A percentile compares a stretch with the other conserved stretches of the same genome.
These are phyloP conservation scores for Aspergillus carbonarius DNA, from an alignment of 2,329 filamentous ascomycete species.

Conservation along the genomic window DNA sequence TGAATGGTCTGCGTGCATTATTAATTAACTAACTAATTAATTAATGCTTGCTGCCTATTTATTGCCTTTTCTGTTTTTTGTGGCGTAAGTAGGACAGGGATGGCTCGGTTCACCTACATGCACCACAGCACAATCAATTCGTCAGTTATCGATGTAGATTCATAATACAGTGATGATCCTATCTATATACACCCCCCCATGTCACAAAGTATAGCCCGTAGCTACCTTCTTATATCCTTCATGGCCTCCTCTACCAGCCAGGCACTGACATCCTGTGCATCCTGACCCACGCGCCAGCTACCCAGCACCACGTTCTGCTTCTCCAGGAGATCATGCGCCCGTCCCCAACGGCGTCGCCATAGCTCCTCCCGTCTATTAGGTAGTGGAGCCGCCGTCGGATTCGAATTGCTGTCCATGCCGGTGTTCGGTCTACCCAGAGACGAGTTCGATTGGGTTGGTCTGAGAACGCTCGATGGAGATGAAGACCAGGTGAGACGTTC, in stretches of 20 bases:
- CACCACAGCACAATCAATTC: too few relatives aligned
- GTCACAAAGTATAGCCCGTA: too few relatives aligned
- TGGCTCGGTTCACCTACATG: too few relatives aligned
- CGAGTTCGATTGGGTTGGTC: slow-evolving; percentile 25
- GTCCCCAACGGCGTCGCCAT: slow-evolving; percentile 50
- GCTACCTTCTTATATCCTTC: slow-evolving; percentile 19
- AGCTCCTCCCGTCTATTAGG: slow-evolving; percentile 51
- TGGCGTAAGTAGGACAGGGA: too few relatives aligned
- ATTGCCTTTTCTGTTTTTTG: too few relatives aligned
- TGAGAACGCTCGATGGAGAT: slow-evolving; percentile 18
- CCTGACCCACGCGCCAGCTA: slow-evolving; percentile 48
- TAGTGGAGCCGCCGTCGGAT: slow-evolving; percentile 24
- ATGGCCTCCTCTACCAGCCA: slow-evolving; percentile 44
- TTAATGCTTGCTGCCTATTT: too few relatives aligned
- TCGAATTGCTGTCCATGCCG: slow-evolving; percentile 12
- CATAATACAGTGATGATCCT: too few relatives aligned
- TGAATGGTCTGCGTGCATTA: too few relatives aligned
- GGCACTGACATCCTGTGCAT: slow-evolving; percentile 46
- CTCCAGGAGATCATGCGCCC: slow-evolving; percentile 44
- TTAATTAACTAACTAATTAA: too few relatives aligned
- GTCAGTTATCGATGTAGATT: too few relatives aligned
- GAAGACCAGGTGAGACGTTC: slow-evolving; percentile 26
- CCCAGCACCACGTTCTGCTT: slow-evolving; percentile 44
- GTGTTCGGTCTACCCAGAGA: slow-evolving; percentile 19
- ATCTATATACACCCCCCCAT: too few relatives aligned